These are phyloP conservation scores for Colletotrichum higginsianum DNA, from an alignment of 2,329 filamentous ascomycete genomes.

Conservation along the genomic window DNA sequence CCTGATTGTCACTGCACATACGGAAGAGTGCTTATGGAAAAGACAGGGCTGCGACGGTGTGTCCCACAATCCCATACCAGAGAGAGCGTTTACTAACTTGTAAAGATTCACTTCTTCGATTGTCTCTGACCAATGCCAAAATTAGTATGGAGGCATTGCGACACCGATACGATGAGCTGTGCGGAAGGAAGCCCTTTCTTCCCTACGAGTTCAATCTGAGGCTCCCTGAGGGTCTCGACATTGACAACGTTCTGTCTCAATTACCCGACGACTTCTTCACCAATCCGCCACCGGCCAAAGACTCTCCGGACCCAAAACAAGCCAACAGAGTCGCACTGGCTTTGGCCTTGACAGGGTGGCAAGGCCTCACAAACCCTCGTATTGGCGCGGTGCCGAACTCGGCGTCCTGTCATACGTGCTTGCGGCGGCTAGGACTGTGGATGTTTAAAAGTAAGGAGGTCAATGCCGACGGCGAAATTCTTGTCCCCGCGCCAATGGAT, in stretches of 20 bases:
- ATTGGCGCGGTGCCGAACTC: slow-evolving; percentile 78
- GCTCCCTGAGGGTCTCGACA: slow-evolving; percentile 66
- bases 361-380: slow-evolving; percentile 70
- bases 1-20: slow-evolving; percentile 82
- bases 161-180: slow-evolving; percentile 76
- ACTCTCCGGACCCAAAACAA: slow-evolving; percentile 34
- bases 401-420: slow-evolving; percentile 86
- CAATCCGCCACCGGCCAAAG: slow-evolving; percentile 52
- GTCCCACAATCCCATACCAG: neutral
- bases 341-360: slow-evolving; percentile 83
- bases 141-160: slow-evolving; percentile 71
- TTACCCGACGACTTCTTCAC: slow-evolving; percentile 71
- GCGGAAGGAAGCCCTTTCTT: slow-evolving; percentile 67
- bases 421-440: slow-evolving; percentile 92
- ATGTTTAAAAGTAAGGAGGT: slow-evolving; percentile 87
- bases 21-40: slow-evolving; percentile 88
- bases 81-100: slow-evolving; percentile 37
- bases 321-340: slow-evolving; percentile 76
- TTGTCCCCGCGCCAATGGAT: slow-evolving; percentile 74
- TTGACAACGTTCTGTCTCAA: slow-evolving; percentile 65
- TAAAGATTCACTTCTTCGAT: slow-evolving; percentile 71
- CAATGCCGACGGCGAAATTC: slow-evolving; percentile 65
- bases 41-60: slow-evolving; percentile 88
- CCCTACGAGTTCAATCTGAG: slow-evolving; percentile 75
- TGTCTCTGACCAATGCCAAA: slow-evolving; percentile 75